Conservation (phyloP, 345 rosid species). For the Syzygium grande region DNA sequence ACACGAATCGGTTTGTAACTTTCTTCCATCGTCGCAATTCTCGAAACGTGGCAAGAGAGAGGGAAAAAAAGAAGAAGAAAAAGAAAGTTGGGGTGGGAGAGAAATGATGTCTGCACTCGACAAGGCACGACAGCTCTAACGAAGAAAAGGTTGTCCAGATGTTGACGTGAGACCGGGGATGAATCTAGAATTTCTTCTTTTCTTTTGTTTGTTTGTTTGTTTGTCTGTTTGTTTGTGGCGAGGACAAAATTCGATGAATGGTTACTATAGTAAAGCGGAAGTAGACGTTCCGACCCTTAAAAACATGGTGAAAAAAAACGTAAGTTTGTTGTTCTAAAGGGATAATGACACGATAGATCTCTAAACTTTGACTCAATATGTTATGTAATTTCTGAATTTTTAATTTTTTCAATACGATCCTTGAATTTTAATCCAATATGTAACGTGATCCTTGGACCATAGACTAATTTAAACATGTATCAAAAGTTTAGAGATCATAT, state of each 20-base stretch:
- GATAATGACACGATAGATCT: no score
- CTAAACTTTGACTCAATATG: no score
- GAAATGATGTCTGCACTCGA: background rate
- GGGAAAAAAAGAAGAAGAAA: no score
- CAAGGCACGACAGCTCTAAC: background rate
- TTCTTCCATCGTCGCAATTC: background rate
- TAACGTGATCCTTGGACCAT: no score
- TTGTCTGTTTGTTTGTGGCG: background rate
- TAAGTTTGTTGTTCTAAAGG: no score
- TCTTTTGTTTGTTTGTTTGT: no score
- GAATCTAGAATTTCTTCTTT: background rate
- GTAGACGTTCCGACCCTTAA: background rate
- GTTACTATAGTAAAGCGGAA: background rate
- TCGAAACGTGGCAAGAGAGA: background rate
- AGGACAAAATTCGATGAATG: background rate
- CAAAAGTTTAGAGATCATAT: no score
- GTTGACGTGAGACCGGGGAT: background rate
- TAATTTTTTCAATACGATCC: no score
- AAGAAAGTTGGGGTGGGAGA: rapidly evolving
- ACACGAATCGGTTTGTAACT: background rate
- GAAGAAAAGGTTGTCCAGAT: background rate
- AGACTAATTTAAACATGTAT: no score
- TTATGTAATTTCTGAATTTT: no score
- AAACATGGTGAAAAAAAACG: background rate
- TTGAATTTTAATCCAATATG: no score